Evolutionary conservation across 495 filamentous ascomycete species (phyloP), one percentile per base, ranked within the genome.

Genomic region (Xanthoparmelia taractica): DNA sequence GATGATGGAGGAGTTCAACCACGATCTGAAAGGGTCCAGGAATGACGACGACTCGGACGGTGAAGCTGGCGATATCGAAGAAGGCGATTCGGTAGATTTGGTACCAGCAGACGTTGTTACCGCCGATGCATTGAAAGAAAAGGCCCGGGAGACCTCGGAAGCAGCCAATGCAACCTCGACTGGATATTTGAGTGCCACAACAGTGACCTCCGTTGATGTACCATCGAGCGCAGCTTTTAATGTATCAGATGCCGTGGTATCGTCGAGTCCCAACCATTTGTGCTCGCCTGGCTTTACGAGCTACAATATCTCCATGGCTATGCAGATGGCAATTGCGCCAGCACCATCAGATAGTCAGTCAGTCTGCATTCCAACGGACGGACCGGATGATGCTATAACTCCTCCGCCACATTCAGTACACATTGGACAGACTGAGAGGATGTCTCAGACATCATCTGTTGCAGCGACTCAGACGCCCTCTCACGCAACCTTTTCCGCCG

Each of bases 1-100:
- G 12, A 97, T 97, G 94, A 83, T 98, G 75, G 92, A 98, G 67
- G 88, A 91, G 66, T 92, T 89, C 57, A 89, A 87, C 76, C 87
- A 82, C 67, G 82, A 85, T 65, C 82, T 93, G 65, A 90, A 91
- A 63, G 72, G 77, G n/a, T 78, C 78, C 23, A 80, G 78, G 20
- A 77, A 73, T 7, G 87, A 89, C 37, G 78, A 82, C 23, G 85
- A 88, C 60, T n/a, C 65, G 67, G 50, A 83, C 54, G 72, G 73
- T 61, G 74, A 78, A 29, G 68, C 75, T 57, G 79, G 77, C 59
- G 76, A 75, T 17, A 71, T 75, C 27, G 71, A 74, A 57, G 71
- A 67, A 50, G 61, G 34, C 54, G 60, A 57, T 66, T 40, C 45
- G n/a, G 31, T 52, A 61, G 59, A 72, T 67, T 55, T 68, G 67